Evolutionary conservation across 2,329 filamentous ascomycete species (phyloP).

Genomic region (Bipolaris gigantea): DNA sequence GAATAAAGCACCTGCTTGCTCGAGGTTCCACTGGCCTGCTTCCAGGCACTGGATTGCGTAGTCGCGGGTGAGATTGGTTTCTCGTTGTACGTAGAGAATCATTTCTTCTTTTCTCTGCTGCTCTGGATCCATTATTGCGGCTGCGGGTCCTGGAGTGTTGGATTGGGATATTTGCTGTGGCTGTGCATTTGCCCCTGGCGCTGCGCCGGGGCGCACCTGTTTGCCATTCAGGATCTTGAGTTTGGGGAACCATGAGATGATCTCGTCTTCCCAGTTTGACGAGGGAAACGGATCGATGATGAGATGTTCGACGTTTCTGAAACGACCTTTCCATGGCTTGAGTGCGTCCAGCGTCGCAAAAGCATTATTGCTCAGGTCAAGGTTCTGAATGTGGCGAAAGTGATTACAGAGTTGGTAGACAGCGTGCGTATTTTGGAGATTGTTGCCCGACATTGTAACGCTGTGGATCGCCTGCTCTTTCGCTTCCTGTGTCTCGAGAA

Average conservation of each 20-base stretch:
- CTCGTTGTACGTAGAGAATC: constrained; percentile 68
- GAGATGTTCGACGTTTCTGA: constrained; percentile 77
- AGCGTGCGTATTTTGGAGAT: constrained; percentile 69
- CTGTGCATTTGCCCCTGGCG: not conserved
- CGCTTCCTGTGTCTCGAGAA: constrained; percentile 71
- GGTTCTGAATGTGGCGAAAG: constrained; percentile 82
- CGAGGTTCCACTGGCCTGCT: constrained; percentile 78
- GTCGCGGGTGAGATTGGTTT: constrained; percentile 77
- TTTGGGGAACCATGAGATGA: constrained; percentile 81
- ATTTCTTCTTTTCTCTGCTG: constrained; percentile 65
- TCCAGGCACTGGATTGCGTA: constrained; percentile 81
- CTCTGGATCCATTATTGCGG: constrained; percentile 7
- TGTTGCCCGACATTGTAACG: constrained; percentile 80
- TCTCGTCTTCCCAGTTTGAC: constrained; percentile 63
- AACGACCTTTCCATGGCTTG: constrained; percentile 76
- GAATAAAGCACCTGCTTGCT: constrained; percentile 74
- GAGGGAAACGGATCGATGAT: constrained; percentile 59
- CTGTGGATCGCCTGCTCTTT: constrained; percentile 79
- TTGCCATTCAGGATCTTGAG: constrained; percentile 75
- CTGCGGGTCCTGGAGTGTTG: constrained; percentile 22
- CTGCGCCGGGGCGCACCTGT: constrained; percentile 68
- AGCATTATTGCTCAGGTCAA: constrained; percentile 85
- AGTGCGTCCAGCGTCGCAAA: constrained; percentile 70
- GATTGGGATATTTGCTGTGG: constrained; percentile 3
- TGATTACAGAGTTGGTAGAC: constrained; percentile 76